Percentiles rank a stretch among this genome's conserved stretches.
Evolutionary conservation across 169 alveolate genomes (phyloP).

Genomic region (Plasmodium vinckei): DNA sequence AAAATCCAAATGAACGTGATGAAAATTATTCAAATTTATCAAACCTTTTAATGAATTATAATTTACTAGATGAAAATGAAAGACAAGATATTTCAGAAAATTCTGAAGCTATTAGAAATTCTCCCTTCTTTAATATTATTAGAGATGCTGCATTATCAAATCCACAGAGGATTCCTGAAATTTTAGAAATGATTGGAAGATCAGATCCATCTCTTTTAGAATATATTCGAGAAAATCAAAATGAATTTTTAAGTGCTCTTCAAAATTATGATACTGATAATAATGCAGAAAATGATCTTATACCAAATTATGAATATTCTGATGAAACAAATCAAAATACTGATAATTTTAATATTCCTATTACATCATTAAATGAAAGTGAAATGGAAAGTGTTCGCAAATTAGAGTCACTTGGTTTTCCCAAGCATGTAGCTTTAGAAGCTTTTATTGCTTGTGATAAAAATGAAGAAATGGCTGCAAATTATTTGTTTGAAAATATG

Average conservation of each 20-base stretch:
- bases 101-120: constrained; percentile 78
- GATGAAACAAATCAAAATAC: constrained; percentile 15
- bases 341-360: constrained; percentile 59
- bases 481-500: constrained; percentile 88
- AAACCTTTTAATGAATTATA: constrained; percentile 55
- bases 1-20: constrained; percentile 66
- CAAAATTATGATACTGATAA: constrained; percentile 77
- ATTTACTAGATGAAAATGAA: constrained; percentile 12
- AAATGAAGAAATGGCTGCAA: constrained; percentile 95
- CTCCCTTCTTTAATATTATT: constrained; percentile 89
- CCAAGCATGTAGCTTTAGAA: constrained; percentile 94
- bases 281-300: constrained; percentile 21
- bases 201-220: constrained; percentile 89
- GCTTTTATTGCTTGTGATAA: constrained; percentile 97
- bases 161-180: constrained; percentile 90
- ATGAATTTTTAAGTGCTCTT: constrained; percentile 86
- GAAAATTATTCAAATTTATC: constrained; percentile 70
- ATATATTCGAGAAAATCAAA: constrained; percentile 88
- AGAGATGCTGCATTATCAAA: constrained; percentile 90
- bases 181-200: constrained; percentile 88
- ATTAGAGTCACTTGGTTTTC: constrained; percentile 93
- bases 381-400: constrained; percentile 90
- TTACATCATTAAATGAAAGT: constrained; percentile 89
- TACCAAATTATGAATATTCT: constrained; percentile 50
- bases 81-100: constrained; percentile 12